Base-by-base conservation (phyloP, 2,329 filamentous ascomycete genomes). In the Coniochaeta hoffmannii region DNA sequence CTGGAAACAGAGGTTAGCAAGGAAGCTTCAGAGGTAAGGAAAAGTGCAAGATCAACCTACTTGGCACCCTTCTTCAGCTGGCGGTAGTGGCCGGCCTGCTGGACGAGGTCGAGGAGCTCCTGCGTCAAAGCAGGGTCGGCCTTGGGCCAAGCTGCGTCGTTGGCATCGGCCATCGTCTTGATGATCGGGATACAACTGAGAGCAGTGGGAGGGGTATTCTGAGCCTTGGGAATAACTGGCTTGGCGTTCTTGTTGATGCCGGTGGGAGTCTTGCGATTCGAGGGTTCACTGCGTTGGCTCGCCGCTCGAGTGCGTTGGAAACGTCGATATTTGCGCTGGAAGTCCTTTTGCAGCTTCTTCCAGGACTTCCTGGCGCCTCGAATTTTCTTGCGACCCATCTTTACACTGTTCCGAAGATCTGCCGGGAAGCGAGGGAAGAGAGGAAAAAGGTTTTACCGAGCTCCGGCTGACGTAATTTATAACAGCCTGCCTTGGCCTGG, bases 21-120 rank as follows among this genome's bases (percentile, higher is more conserved):
- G 22, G 44, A n/a, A 53, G 15, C 24, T 15, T 32, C 32, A 38
- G 31, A 3, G 34, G 15, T 17, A 28, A 35, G 28, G 50, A 26
- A 26, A 9, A 1, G 58, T 57, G 36, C 28, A 50, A 31, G 17
- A 6, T 22, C 17, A 46, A 46, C 41, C 19, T 46, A 24, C 19
- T 92, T 93, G 69, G 89, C 89, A 59, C 90, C 89, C 80, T 94
- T 95, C 81, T 94, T 94, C 62, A 92, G 75, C 79, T 94, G 89
- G 53, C 86, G 81, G 67, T 82, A 79, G 75, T 88, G 67, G 77
- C 74, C 77, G 55, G 77, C 85, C 67, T 88, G 86, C 76, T 93
- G 89, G 59, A 92, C 80, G 55, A 91, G 80, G 64, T 95, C 88
- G 60, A 96, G 83, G 61, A 97, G 85, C 71, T 92, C 86, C 77